Conservation (phyloP, 345 rosid species). For the Firmiana major region DNA sequence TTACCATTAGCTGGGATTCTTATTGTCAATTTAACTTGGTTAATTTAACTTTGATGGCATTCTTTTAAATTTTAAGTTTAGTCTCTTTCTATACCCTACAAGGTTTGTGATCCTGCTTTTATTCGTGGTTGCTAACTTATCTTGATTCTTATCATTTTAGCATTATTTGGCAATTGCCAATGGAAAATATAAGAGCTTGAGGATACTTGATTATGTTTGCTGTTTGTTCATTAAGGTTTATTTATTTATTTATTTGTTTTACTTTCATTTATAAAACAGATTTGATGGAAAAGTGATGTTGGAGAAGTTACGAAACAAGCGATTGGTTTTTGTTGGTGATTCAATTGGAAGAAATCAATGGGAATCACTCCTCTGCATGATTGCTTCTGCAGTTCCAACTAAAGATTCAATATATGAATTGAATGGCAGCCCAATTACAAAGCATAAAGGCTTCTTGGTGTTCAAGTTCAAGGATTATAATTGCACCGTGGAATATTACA, state of each 20-base stretch:
- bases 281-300: slow-evolving; percentile 78
- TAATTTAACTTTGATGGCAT: slow-evolving; percentile 12
- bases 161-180: background rate
- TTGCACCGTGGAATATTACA: slow-evolving; percentile 84
- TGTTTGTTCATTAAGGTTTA: background rate
- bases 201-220: background rate
- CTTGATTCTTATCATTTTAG: background rate
- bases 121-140: background rate
- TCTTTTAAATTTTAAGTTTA: background rate
- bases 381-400: slow-evolving; percentile 61
- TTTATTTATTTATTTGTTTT: background rate
- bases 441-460: slow-evolving; percentile 81
- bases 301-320: slow-evolving; percentile 72
- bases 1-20: background rate
- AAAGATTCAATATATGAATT: slow-evolving; percentile 72
- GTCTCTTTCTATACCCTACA: background rate
- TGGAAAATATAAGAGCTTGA: background rate
- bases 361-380: slow-evolving; percentile 89
- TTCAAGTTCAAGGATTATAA: slow-evolving; percentile 77
- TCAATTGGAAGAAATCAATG: slow-evolving; percentile 96
- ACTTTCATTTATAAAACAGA: slow-evolving; percentile 32
- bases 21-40: background rate
- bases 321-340: slow-evolving; percentile 87
- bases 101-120: background rate
- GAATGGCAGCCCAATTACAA: slow-evolving; percentile 78